These are phyloP conservation scores for Fusarium buharicum DNA, from an alignment of 2,329 filamentous ascomycete species.

Conservation along the genomic window DNA sequence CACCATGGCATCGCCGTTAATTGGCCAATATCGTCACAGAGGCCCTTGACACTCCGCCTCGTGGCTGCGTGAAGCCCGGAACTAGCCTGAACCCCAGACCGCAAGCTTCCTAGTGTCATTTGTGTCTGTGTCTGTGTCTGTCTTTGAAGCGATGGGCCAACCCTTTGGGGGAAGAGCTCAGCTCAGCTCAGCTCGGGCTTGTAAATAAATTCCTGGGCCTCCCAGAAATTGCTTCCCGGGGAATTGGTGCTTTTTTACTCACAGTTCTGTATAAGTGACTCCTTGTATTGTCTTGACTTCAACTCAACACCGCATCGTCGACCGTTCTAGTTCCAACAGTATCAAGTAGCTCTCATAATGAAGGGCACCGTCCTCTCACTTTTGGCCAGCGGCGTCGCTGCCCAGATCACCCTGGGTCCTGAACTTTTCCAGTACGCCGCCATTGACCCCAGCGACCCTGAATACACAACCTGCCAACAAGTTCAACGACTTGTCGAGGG, in stretches of 20 bases:
- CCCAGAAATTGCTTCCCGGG: slow-evolving; percentile 9
- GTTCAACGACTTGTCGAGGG: slow-evolving; percentile 34
- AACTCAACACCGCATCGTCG: slow-evolving; percentile 1
- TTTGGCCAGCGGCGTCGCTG: slow-evolving; percentile 42
- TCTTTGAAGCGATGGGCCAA: slow-evolving; percentile 29
- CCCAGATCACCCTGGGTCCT: slow-evolving; percentile 42
- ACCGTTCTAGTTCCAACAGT: slow-evolving; percentile 8
- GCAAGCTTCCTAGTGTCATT: slow-evolving; percentile 37
- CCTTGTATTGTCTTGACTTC: slow-evolving; percentile 10
- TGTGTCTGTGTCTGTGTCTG: slow-evolving; percentile 8
- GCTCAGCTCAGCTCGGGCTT: slow-evolving; percentile 15
- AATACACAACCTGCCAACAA: slow-evolving; percentile 41
- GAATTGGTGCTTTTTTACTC: slow-evolving; percentile 14
- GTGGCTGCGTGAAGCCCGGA: slow-evolving; percentile 28
- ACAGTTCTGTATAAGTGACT: slow-evolving; percentile 21
- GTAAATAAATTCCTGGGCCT: slow-evolving; percentile 33
- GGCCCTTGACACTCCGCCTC: slow-evolving; percentile 34
- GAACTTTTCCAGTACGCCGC: slow-evolving; percentile 40
- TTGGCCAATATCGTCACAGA: slow-evolving; percentile 25
- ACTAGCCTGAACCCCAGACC: slow-evolving; percentile 26
- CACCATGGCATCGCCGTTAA: slow-evolving; percentile 26
- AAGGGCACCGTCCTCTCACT: slow-evolving; percentile 38
- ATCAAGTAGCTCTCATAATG: slow-evolving; percentile 33
- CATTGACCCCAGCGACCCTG: slow-evolving; percentile 40
- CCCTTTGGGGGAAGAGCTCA: slow-evolving; percentile 19